Base-by-base conservation (phyloP, 768 basidiomycete genomes). In the Punctularia strigosozonata region DNA sequence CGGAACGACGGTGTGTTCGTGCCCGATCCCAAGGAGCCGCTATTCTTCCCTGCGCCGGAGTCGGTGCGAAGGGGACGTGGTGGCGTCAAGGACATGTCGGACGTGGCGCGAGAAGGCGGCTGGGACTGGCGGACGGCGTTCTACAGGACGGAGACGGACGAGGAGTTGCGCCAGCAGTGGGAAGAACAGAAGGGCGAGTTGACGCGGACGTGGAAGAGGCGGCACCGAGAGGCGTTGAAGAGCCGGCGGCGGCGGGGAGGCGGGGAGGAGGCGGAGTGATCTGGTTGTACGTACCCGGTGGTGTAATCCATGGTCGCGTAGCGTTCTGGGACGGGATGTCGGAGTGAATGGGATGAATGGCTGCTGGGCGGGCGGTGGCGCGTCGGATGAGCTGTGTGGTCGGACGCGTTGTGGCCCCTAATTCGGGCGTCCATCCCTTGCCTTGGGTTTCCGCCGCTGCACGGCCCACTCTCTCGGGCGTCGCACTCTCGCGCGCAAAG, bases 161-260 rank as follows among this genome's bases (percentile, higher is more conserved):
- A 74, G n/a, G 74, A 77, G 48, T 80, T 85, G 25, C 65, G 70
- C 36, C 65, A 66, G 45, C 58, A 65, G 38, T 88, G 87, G 84
- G 85, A 88, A 49, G 69, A 62, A n/a, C 59, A 64, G 33, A 80
- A 77, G 49, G 67, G 64, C 0, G 72, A 75, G 38, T 55, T 88
- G 55, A 88, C 86, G 38, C 64, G 58, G 43, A 80, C 74, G 36
- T 88, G 86, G 85, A 86, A 84, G 60, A 73, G 73, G 50, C 58
- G 81, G 34, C 77, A 75, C 58, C 71, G 77, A 42, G 86, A 88
- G 50, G 86, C 83, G 12, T 69, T 73, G 34, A 85, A 85, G 58
- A 63, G 71, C 19, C 68, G 66, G 45, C 60, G 71, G 46, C 60
- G 78, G 43, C 68, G 72, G 47, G 68, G 60, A 18, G 70, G 65